Evolutionary conservation across 495 filamentous ascomycete genomes (phyloP).

Genomic region (Annulohypoxylon stygium): DNA sequence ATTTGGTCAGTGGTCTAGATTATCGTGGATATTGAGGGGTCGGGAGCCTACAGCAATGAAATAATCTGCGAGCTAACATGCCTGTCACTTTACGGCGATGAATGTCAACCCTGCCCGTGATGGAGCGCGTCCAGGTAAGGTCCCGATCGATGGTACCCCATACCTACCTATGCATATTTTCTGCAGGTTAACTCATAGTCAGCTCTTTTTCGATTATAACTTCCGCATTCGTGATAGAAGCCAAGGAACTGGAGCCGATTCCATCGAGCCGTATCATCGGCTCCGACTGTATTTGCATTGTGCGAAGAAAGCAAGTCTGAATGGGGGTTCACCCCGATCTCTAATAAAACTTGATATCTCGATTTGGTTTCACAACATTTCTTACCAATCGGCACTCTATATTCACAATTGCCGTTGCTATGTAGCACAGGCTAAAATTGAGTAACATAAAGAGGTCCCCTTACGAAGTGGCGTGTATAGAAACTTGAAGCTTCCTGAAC

Average conservation of each 20-base stretch:
- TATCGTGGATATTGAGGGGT: conserved; percentile 13
- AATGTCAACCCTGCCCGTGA: not conserved
- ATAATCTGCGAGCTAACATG: not conserved
- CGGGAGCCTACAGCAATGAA: conserved; percentile 10
- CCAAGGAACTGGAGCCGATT: not conserved
- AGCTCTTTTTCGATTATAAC: not conserved
- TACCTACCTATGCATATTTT: conserved; percentile 2
- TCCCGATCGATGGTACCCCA: conserved; percentile 19
- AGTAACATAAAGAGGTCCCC: not conserved
- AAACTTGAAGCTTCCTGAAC: not conserved
- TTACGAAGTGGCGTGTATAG: not conserved
- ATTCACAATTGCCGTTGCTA: conserved; percentile 14
- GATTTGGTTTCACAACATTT: conserved; percentile 13
- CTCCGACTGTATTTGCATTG: conserved; percentile 2
- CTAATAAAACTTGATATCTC: conserved; percentile 10
- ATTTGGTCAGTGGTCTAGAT: conserved; percentile 4
- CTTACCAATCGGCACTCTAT: not conserved
- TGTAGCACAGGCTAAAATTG: not conserved
- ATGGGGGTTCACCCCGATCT: conserved; percentile 2
- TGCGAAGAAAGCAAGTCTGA: not conserved
- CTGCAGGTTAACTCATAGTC: conserved; percentile 2
- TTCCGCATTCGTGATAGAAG: not conserved
- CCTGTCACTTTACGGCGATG: not conserved
- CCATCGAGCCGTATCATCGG: not conserved
- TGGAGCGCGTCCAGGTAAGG: conserved; percentile 31